Conservation (phyloP, 2,329 filamentous ascomycete genomes). For the Lasiodiplodia theobromae region DNA sequence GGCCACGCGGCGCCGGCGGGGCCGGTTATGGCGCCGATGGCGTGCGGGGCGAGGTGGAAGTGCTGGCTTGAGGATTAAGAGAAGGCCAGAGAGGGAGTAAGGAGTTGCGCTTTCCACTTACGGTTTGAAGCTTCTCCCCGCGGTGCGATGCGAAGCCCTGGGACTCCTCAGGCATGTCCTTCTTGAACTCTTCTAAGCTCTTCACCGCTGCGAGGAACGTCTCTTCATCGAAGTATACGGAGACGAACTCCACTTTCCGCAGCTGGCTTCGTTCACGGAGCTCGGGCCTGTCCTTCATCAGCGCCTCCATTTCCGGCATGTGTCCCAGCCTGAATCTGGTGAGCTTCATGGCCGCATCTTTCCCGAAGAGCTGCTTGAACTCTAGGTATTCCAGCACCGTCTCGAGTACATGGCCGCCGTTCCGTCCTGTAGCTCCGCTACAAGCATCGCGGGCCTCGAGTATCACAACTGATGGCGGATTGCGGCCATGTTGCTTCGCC, state of each 20-base stretch:
- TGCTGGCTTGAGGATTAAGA: not conserved
- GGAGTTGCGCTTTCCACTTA: not conserved
- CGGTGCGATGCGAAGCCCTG: not conserved
- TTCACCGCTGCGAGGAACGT: not conserved
- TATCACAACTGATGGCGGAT: constrained; percentile 47
- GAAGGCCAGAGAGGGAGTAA: too few species aligned
- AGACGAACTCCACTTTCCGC: not conserved
- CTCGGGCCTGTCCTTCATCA: not conserved
- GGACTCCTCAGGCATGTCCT: not conserved
- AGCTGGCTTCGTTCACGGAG: not conserved
- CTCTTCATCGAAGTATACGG: not conserved
- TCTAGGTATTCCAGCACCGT: not conserved
- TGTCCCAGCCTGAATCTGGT: not conserved
- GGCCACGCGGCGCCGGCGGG: constrained; percentile 41
- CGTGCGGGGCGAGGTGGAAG: not conserved
- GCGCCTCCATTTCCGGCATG: not conserved
- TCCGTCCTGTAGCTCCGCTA: constrained; percentile 42
- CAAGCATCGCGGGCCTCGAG: constrained; percentile 40
- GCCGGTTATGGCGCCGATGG: constrained; percentile 36
- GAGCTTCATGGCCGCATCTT: not conserved
- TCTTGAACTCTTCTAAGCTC: not conserved
- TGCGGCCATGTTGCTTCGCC: not conserved
- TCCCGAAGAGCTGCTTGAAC: not conserved
- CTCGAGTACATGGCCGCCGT: constrained; percentile 37
- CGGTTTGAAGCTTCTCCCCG: not conserved